phyloP scores from a whole-genome alignment of 208 protist species.

The Herpetomonas samuelpessoai region DNA sequence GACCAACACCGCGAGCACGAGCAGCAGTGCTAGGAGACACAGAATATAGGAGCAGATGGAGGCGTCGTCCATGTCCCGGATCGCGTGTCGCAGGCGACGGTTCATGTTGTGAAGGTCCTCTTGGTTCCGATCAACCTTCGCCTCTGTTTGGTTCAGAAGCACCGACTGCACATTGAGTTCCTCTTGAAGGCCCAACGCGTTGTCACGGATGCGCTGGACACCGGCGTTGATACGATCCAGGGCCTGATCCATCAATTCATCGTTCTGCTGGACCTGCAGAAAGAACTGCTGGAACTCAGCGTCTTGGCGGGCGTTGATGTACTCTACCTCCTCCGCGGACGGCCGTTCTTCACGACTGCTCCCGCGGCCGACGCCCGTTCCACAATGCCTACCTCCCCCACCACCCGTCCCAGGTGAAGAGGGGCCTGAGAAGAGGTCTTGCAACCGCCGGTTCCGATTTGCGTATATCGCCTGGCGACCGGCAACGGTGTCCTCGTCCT shows the following conservation, averaged over 20 bases:
- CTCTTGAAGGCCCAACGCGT: constrained; percentile 51
- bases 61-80: constrained; percentile 53
- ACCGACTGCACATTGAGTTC: constrained; percentile 53
- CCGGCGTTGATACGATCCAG: constrained; percentile 64
- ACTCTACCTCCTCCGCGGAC: not conserved
- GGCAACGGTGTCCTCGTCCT: not conserved
- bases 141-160: constrained; percentile 52
- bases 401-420: not conserved
- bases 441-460: not conserved
- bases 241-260: constrained; percentile 54
- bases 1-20: constrained; percentile 32
- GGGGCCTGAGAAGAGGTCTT: not conserved
- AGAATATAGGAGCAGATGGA: constrained; percentile 49
- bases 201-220: constrained; percentile 53
- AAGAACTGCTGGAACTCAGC: constrained; percentile 73
- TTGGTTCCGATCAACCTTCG: constrained; percentile 31
- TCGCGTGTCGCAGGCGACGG: constrained; percentile 35
- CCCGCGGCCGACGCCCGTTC: no score
- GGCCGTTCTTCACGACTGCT: not conserved
- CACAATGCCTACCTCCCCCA: not conserved
- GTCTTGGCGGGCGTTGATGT: constrained; percentile 41
- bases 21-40: constrained; percentile 37
- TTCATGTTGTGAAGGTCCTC: constrained; percentile 52
- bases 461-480: not conserved
- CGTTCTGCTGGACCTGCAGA: constrained; percentile 36